Evolutionary conservation across 495 filamentous ascomycete species (phyloP).

Genomic region (Aspergillus olivimuriae): DNA sequence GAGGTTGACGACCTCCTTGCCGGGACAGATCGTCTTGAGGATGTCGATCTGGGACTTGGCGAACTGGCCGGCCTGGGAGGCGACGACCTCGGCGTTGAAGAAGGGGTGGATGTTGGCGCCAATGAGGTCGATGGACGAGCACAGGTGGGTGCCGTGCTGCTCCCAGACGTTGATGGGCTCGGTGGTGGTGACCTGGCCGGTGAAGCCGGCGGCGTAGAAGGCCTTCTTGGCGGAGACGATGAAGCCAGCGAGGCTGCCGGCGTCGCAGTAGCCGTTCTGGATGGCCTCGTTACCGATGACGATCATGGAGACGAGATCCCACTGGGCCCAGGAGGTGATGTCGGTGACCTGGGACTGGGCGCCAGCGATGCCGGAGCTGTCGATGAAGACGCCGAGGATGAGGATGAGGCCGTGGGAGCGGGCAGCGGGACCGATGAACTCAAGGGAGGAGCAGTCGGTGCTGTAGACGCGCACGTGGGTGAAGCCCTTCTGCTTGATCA

Average conservation of each 20-base stretch:
- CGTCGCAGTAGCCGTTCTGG: conserved; percentile 59
- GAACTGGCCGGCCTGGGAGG: conserved; percentile 66
- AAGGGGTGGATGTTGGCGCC: conserved; percentile 87
- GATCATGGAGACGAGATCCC: conserved; percentile 68
- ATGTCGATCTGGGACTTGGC: conserved; percentile 57
- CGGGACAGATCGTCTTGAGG: conserved; percentile 58
- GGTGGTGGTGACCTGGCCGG: conserved; percentile 71
- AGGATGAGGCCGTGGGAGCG: conserved; percentile 59
- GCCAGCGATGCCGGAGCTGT: conserved; percentile 50
- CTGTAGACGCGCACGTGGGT: conserved; percentile 80
- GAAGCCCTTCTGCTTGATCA: conserved; percentile 71
- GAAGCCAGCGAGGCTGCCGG: conserved; percentile 58
- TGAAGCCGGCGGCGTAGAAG: conserved; percentile 59
- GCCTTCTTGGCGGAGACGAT: conserved; percentile 48
- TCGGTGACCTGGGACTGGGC: conserved; percentile 62
- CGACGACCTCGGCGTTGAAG: conserved; percentile 67
- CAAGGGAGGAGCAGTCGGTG: conserved; percentile 79
- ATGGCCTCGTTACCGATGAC: conserved; percentile 89
- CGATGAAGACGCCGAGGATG: conserved; percentile 83
- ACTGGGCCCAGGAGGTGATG: conserved; percentile 68
- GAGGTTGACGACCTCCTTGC: conserved; percentile 64
- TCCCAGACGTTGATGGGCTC: conserved; percentile 72
- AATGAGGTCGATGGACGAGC: conserved; percentile 66
- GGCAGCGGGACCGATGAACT: conserved; percentile 63
- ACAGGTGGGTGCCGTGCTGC: conserved; percentile 52